These are phyloP conservation scores for Diaporthe destruens DNA, from an alignment of 2,329 filamentous ascomycete species.

Conservation along the genomic window DNA sequence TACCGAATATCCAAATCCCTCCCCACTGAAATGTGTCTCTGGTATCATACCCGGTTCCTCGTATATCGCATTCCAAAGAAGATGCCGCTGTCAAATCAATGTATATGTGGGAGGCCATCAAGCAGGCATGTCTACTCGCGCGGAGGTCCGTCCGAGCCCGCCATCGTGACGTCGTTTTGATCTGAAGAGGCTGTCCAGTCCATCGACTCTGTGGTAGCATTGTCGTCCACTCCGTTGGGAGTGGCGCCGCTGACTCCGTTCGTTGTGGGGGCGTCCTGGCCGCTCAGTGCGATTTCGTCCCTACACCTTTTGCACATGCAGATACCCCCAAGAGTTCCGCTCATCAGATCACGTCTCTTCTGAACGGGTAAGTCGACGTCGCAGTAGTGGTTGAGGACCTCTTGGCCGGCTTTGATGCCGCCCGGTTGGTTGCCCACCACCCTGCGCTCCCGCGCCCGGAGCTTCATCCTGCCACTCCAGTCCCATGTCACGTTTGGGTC, in stretches of 20 bases:
- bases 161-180: slow-evolving; percentile 4
- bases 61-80: slow-evolving; percentile 28
- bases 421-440: slow-evolving; percentile 63
- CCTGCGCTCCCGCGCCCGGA: slow-evolving; percentile 72
- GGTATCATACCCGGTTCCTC: slow-evolving; percentile 28
- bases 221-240: neutral
- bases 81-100: slow-evolving; percentile 27
- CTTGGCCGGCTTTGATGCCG: slow-evolving; percentile 82
- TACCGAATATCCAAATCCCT: slow-evolving; percentile 8
- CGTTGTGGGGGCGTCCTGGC: neutral
- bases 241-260: neutral
- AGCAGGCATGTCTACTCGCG: neutral
- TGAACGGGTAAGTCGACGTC: slow-evolving; percentile 83
- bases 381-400: slow-evolving; percentile 92
- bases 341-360: slow-evolving; percentile 88
- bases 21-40: slow-evolving; percentile 23
- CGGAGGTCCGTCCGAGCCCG: neutral
- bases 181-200: slow-evolving; percentile 11
- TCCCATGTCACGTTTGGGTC: slow-evolving; percentile 96
- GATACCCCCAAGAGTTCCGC: slow-evolving; percentile 86
- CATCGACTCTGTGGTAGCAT: slow-evolving; percentile 9
- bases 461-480: slow-evolving; percentile 84
- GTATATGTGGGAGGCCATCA: neutral
- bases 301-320: slow-evolving; percentile 89
- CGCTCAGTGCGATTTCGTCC: slow-evolving; percentile 68